Base-by-base conservation (phyloP, 2,329 filamentous ascomycete species). In the Epichloe sylvatica region DNA sequence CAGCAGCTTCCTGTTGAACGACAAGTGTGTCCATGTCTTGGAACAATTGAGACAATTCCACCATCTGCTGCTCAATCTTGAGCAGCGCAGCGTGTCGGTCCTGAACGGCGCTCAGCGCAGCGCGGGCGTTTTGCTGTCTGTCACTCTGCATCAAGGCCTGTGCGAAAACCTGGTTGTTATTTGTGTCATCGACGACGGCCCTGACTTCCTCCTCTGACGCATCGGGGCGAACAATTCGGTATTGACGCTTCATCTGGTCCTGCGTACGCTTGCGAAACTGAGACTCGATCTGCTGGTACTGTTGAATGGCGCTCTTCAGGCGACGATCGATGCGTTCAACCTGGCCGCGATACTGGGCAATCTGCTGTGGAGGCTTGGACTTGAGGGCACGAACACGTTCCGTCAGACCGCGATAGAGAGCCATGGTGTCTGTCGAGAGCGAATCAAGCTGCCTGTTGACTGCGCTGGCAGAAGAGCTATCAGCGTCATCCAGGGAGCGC, bases 51-150 rank as follows among this genome's bases (percentile, higher is more conserved):
- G 85, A 80, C 50, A 98, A 74, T 67, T 95, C 86, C 11, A 86
- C 80, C 78, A 97, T 86, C 64, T 94, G 86, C 62, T 79, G 75
- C 71, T 95, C 89, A 62, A 97, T 95, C 75, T 94, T 91, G 68
- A 89, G 80, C 57, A 98, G 85, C 40, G 86, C 89, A 47, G 80
- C 80, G 65, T 95, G 89, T 56, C 92, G 84, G 61, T 86, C 80
- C 65, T 84, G 78, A 36, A 94, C 88, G 23, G 87, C 87, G 57
- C 78, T 78, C 50, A 94, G 75, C 36, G 88, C 87, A 37, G 82
- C 80, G 55, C 84, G 82, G 40, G 88, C 86, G 66, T 94, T 85
- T 46, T 88, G 86, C 62, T 81, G 80, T 61, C 87, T 83, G 67
- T 84, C 84, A 64, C 81, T 86, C 69, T 83, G 80, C 72, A 94